Evolutionary conservation across 495 filamentous ascomycete species (phyloP), one percentile per base, ranked within the genome.

Genomic region (Hypomontagnella submonticulosa): DNA sequence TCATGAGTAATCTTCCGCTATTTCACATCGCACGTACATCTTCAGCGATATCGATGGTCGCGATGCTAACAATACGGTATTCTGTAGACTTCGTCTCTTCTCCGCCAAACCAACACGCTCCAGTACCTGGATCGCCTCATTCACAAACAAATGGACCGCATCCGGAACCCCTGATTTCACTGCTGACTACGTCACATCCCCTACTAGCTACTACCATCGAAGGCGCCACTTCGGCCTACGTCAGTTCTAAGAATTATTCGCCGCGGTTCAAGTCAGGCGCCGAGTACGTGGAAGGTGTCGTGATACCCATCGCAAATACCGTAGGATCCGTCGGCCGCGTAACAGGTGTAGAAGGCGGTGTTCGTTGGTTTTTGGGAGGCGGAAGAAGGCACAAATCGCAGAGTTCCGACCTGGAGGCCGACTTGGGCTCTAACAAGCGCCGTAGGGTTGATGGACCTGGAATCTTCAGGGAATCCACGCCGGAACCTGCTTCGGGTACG

Each of bases 271-370:
- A 89, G 69, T 88, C 89, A 38, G 84, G 90, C 62, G 92, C 90
- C 37, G 91, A 96, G 69, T 90, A 92, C 64, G 86, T 97, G 27
- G 93, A 97, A 75, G 87, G 89, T 34, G 91, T 87, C 65, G 88
- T 97, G 34, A 88, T 88, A 1, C 92, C 92, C 2, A 86, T 97
- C 30, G 91, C 88, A 44, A 92, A 88, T 69, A 92, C 90, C 0
- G 90, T 96, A 1, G 87, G 88, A n/a, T 89, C 83, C 1, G 89
- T 97, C 4, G 87, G 90, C 13, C 85, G 91, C 3, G 87, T 88
- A 48, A 96, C 92, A 0, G 93, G 93, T 23, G 88, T 96, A 0
- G 92, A 97, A 71, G 86, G 88, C 46, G 87, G 90, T 15, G 77
- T 97, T 16, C 82, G 94, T 48, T 92, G 92, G 85, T 91, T 91